Base-by-base conservation (phyloP, 495 filamentous ascomycete species). In the Xylaria curta region DNA sequence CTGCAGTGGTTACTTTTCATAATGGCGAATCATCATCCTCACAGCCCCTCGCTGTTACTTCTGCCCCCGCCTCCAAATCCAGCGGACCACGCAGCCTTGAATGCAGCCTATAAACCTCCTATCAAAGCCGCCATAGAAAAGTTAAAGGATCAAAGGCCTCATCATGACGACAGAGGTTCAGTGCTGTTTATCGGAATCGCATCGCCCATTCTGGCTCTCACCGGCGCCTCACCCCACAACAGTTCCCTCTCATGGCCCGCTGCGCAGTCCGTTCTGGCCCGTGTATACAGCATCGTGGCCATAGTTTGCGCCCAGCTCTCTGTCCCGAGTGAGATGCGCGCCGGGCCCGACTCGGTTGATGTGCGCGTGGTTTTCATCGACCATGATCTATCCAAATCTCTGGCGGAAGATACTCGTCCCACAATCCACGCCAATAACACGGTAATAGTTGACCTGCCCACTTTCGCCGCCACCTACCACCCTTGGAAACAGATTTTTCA, bases 241-340 rank as follows among this genome's bases (percentile, higher is more conserved):
- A 91, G 79, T 82, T 88, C 73, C 76, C 81, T 82, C 70, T 89
- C 69, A 88, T 93, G 83, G 82, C 79, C 72, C 66, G 81, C 86
- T 33, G 84, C 91, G 10, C 94, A 97, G 82, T 81, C 82, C 38
- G 85, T 95, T 17, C 78, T 98, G 28, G 92, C 92, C 26, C 88
- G 87, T 64, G 75, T 97, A 69, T 98, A 98, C 85, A 89, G 88
- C 74, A 84, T 98, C 54, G 82, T 96, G 75, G 88, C 89, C 47
- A 82, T 90, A 63, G 82, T 93, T 33, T 91, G 89, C 69, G 85
- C 90, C 47, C 85, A 90, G 72, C 81, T 89, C 15, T 82, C 83
- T 8, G 82, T 85, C 82, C 91, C 69, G 83, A 94, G 76, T 78
- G 93, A 78, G 87, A 90, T 80, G 13, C 78, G 81, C 66, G 82